phyloP scores from a whole-genome alignment of 192 early-diverging fungal species.

The Backusella sp. region DNA sequence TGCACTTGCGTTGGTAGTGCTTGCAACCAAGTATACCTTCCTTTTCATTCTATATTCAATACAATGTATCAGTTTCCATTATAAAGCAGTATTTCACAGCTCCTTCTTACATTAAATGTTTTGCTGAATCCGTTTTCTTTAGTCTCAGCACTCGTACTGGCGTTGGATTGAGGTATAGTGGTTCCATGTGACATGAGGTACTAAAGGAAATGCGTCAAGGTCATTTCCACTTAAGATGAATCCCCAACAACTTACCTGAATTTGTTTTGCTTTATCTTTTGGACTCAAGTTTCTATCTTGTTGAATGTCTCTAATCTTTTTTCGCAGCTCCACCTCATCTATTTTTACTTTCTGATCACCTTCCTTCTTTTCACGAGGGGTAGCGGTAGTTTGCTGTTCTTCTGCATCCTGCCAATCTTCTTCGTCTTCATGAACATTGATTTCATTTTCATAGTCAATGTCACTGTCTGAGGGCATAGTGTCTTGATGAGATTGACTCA shows the following conservation, averaged over 20 bases:
- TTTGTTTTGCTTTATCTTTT: conserved; percentile 64
- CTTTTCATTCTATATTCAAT: conserved; percentile 46
- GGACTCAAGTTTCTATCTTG: conserved; percentile 42
- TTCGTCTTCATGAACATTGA: conserved; percentile 12
- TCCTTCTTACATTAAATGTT: conserved; percentile 7
- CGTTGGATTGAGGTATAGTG: neutral
- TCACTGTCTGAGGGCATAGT: neutral
- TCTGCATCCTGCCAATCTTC: conserved; percentile 15
- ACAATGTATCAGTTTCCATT: too few relatives aligned
- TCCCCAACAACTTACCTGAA: conserved; percentile 55
- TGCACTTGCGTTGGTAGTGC: conserved; percentile 73
- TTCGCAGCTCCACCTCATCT: conserved; percentile 45
- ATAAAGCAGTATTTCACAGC: neutral
- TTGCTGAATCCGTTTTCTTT: conserved; percentile 25
- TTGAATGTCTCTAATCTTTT: conserved; percentile 69
- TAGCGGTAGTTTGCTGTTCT: neutral
- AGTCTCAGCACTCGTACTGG: conserved; percentile 38
- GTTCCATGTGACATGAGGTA: conserved; percentile 18
- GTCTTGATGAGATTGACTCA: conserved; percentile 2
- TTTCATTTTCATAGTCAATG: conserved; percentile 10
- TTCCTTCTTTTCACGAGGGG: neutral
- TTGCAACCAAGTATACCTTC: conserved; percentile 65
- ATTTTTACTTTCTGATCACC: conserved; percentile 2
- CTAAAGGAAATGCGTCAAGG: neutral
- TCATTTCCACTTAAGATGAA: neutral